Conservation (phyloP, 2,329 filamentous ascomycete species). For the Colletotrichum sansevieriae region DNA sequence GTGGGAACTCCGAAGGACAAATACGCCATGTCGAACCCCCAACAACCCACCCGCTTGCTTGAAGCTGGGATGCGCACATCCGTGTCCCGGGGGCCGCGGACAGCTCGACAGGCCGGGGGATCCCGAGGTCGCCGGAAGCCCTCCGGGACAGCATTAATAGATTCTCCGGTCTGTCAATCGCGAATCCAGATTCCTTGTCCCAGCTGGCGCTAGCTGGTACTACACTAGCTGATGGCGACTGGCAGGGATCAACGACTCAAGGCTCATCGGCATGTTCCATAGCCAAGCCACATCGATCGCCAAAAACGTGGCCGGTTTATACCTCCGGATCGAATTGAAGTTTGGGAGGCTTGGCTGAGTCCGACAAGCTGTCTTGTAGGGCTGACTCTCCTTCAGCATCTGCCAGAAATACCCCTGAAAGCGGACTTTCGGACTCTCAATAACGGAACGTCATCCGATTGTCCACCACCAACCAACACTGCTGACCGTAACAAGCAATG, state of each 20-base stretch:
- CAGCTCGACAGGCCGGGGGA: not conserved
- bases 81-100: slow-evolving; percentile 23
- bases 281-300: not conserved
- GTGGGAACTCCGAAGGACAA: slow-evolving; percentile 18
- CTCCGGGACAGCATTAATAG: not conserved
- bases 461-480: not conserved
- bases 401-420: not conserved
- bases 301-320: slow-evolving; percentile 8
- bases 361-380: not conserved
- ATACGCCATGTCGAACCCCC: slow-evolving; percentile 12
- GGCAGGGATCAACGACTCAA: not conserved
- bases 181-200: too few species aligned
- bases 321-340: too few species aligned
- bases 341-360: slow-evolving; percentile 15
- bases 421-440: slow-evolving; percentile 16
- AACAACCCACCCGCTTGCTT: not conserved
- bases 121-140: not conserved
- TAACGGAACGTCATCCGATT: slow-evolving; percentile 10
- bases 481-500: not conserved
- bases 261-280: not conserved
- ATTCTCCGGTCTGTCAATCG: not conserved
- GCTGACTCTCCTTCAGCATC: not conserved
- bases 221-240: not conserved
- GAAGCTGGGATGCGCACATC: not conserved
- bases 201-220: not conserved